Percentiles rank a stretch among this genome's conserved stretches.
Conservation (phyloP, 495 filamentous ascomycete species). For the Penicillium fimorum region DNA sequence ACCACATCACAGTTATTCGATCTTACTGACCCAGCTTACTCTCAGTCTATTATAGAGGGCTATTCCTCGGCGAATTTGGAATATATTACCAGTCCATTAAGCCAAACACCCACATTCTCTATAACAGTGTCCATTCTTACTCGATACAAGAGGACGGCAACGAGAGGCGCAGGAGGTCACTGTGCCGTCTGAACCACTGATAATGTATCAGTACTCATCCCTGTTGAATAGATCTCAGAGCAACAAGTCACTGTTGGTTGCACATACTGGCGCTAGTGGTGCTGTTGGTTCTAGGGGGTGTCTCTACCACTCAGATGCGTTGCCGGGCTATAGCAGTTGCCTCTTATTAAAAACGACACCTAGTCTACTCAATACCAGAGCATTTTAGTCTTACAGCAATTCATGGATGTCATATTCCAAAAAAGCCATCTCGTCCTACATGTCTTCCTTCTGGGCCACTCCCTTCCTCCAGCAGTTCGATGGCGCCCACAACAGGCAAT, state of each 20-base stretch:
- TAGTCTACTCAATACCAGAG: no score
- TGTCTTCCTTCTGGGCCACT: no score
- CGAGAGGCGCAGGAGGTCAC: not conserved
- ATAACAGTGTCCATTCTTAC: not conserved
- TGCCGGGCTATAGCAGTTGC: no score
- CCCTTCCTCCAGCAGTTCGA: no score
- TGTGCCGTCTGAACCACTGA: not conserved
- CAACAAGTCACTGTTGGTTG: not conserved
- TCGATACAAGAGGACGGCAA: not conserved
- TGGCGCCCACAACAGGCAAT: no score
- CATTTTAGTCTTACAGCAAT: no score
- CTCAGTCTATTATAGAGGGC: not conserved
- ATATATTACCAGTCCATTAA: not conserved
- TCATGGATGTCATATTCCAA: no score
- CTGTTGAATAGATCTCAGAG: not conserved
- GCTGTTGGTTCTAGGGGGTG: no score
- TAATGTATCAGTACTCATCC: not conserved
- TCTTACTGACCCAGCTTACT: not conserved
- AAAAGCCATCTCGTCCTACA: no score
- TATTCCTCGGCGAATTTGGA: not conserved
- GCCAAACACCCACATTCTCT: not conserved
- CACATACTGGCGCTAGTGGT: no score
- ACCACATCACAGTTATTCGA: not conserved
- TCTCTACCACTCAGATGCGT: no score
- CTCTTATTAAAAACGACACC: no score